Base-by-base conservation (phyloP, 768 basidiomycete species). In the Suillus spraguei region DNA sequence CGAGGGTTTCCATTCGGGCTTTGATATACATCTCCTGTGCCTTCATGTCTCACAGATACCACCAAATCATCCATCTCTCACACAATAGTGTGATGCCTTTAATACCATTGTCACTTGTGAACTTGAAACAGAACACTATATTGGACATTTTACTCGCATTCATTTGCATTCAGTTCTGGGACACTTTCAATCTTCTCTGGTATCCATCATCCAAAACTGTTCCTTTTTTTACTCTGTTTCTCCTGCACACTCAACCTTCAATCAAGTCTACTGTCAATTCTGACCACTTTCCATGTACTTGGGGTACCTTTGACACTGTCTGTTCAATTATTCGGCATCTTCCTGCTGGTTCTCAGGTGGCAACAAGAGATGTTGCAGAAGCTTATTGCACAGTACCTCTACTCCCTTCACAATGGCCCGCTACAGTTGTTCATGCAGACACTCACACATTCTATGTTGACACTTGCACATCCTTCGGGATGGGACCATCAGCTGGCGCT, bases 81-180 rank as follows among this genome's bases (percentile, higher is more conserved):
- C n/a, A n/a, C 42, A 44, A n/a, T 7, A 44, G 20, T 1, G 42
- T 3, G 5, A 20, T 4, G 42, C 42, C 42, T 44, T 44, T 44
- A 5, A 20, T 0, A 0, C 0, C 7, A 44, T 44, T 9, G 10
- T 44, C 1, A 3, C 20, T 6, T 2, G n/a, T 0, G 42, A 44
- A n/a, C 20, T 44, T 1, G 9, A 7, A 44, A n/a, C 20, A 16
- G 42, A 8, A 2, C 20, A 8, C 2, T 44, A 44, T 0, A 20
- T 44, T 4, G 42, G 42, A 1, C 42, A n/a, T n/a, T n/a, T n/a
- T n/a, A n/a, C n/a, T n/a, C n/a, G n/a, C 42, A 3, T 44, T 44
- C 42, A n/a, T 8, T 44, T 5, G 20, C 5, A 16, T 8, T 7
- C 20, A n/a, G 4, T 44, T 20, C 41, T 41, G 41, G 41, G 41